Percentiles rank a stretch among this genome's conserved stretches.
phyloP scores from a whole-genome alignment of 1,284 basidiomycete genomes.

The Cystobasidium sp. region DNA sequence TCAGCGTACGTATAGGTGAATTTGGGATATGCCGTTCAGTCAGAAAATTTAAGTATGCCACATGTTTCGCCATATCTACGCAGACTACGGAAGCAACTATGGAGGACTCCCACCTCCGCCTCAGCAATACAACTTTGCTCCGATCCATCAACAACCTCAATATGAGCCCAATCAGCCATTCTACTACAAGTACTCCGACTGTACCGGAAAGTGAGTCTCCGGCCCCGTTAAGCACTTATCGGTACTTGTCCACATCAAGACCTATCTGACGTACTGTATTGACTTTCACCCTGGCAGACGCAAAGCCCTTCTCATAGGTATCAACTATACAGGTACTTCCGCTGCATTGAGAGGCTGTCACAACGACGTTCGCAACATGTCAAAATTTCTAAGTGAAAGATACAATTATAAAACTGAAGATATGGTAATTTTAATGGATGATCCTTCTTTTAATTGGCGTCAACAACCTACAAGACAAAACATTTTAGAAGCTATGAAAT shows the following conservation, averaged over 20 bases:
- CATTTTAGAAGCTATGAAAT: conserved; percentile 67
- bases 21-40: no score
- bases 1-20: conserved; percentile 7
- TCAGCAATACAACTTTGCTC: conserved; percentile 49
- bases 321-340: conserved; percentile 66
- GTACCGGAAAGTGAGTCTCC: conserved; percentile 48
- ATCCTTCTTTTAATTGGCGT: conserved; percentile 64
- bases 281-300: conserved; percentile 17
- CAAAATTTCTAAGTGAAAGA: conserved; percentile 56
- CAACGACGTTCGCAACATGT: conserved; percentile 67
- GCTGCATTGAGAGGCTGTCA: conserved; percentile 78
- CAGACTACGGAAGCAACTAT: conserved; percentile 47
- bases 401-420: conserved; percentile 74
- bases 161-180: conserved; percentile 38
- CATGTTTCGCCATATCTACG: conserved; percentile 13
- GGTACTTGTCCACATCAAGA: background rate
- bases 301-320: conserved; percentile 51
- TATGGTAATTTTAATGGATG: conserved; percentile 85
- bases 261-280: background rate
- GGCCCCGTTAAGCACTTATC: background rate
- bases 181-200: conserved; percentile 51
- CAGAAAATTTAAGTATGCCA: background rate
- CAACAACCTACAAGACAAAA: conserved; percentile 73
- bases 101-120: conserved; percentile 38
- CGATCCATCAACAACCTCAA: conserved; percentile 47